Base-by-base conservation (phyloP, 1,284 basidiomycete genomes). In the Rhodotorula sp. region DNA sequence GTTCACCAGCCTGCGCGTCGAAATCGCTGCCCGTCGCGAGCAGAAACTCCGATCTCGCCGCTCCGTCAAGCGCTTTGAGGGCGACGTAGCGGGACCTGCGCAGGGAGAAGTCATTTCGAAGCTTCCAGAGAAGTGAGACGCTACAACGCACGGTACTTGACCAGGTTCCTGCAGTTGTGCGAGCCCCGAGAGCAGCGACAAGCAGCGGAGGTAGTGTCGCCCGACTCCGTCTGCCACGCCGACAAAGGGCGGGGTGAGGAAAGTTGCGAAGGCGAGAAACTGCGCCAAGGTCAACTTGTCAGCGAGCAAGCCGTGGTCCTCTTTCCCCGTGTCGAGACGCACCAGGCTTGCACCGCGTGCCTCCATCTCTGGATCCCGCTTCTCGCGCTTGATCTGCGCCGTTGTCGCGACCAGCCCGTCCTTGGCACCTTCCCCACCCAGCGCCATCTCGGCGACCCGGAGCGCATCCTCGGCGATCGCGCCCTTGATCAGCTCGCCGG, bases 261-360 rank as follows among this genome's bases (percentile, higher is more conserved):
- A 96, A 10, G 92, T 94, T n/a, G 92, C 90, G 87, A 93, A 93
- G 0, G 93, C 90, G 19, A 90, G 91, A 79, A 98, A 95, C 77
- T 78, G 72, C 27, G 16, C 9, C 41, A 8, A 14, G 19, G 34
- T 34, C 34, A 34, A 34, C 34, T 34, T 34, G 34, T 34, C 34
- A 34, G 34, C 34, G 34, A 34, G 34, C 34, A 34, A 34, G 34
- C 34, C 34, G 34, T 34, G 3, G 34, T 34, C 34, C 34, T 5
- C 5, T 34, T 34, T 34, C 34, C 34, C 34, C 34, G 34, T 3
- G n/a, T 14, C 10, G 4, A 13, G 53, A 86, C 90, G 78, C 79
- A 92, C 92, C 71, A 93, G 87, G 78, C 87, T 90, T 14, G 93
- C 92, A 12, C 91, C 88, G 77, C 92, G 88, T 4, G 91, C 91